These are phyloP conservation scores for Guyanaporus albipodus DNA, from an alignment of 768 basidiomycete species.

Conservation along the genomic window DNA sequence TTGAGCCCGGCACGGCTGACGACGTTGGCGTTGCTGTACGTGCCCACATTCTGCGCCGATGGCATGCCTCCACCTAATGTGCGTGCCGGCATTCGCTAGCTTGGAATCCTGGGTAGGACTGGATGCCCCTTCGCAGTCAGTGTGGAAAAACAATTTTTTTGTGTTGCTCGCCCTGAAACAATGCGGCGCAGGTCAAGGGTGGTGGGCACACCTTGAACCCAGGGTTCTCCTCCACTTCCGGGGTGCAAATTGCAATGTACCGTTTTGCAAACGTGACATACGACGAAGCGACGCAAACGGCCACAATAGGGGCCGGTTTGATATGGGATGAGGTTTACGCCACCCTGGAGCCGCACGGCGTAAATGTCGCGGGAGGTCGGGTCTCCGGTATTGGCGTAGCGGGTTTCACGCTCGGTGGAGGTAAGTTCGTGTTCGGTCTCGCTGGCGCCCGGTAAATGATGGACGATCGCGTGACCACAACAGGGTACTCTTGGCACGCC, in stretches of 20 bases:
- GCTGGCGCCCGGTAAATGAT: constrained; percentile 1
- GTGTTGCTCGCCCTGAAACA: neutral
- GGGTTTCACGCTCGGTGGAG: constrained; percentile 59
- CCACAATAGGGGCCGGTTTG: constrained; percentile 37
- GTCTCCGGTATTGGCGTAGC: constrained; percentile 57
- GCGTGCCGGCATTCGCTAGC: constrained; percentile 29
- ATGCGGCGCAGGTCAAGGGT: constrained; percentile 48
- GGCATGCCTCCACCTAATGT: neutral
- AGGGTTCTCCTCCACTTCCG: constrained; percentile 56
- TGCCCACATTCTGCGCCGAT: neutral
- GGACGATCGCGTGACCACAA: constrained; percentile 6
- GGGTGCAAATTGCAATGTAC: constrained; percentile 56
- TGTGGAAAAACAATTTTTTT: neutral
- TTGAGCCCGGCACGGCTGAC: constrained; percentile 53
- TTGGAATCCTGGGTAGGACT: constrained; percentile 42
- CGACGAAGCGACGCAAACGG: constrained; percentile 37
- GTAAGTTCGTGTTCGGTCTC: constrained; percentile 22
- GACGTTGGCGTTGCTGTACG: constrained; percentile 50
- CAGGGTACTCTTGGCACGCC: constrained; percentile 62
- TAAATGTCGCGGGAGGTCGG: constrained; percentile 57
- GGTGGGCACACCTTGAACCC: constrained; percentile 56
- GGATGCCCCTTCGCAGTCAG: constrained; percentile 53
- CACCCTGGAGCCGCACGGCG: constrained; percentile 44
- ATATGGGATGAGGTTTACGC: constrained; percentile 67
- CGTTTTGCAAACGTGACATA: constrained; percentile 46